Percentiles rank a stretch among this genome's conserved stretches.
phyloP scores from a whole-genome alignment of 2,329 filamentous ascomycete genomes.

The Hymenoscyphus scutula region DNA sequence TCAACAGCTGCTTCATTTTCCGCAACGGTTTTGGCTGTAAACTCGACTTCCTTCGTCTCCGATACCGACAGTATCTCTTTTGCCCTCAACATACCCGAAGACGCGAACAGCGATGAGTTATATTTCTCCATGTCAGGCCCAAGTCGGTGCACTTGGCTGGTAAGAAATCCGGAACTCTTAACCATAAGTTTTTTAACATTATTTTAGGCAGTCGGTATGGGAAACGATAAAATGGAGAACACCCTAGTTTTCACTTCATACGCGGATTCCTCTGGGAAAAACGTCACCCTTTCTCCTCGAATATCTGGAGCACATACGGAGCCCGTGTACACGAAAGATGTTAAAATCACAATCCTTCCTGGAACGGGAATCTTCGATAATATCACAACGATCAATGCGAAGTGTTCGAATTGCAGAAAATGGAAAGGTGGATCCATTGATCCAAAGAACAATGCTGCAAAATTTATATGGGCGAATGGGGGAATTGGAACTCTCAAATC shows the following conservation, averaged over 20 bases:
- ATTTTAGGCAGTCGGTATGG: conserved; percentile 49
- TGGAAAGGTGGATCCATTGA: conserved; percentile 52
- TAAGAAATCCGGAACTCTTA: conserved; percentile 15
- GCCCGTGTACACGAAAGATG: conserved; percentile 44
- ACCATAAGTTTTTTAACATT: neutral
- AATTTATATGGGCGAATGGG: conserved; percentile 57
- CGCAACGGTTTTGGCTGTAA: conserved; percentile 12
- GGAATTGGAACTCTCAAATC: conserved; percentile 45
- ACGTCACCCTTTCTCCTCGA: conserved; percentile 57
- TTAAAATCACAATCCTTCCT: conserved; percentile 45
- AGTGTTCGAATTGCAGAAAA: conserved; percentile 52
- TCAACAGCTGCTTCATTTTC: conserved; percentile 15
- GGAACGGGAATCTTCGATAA: conserved; percentile 47
- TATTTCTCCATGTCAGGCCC: conserved; percentile 55
- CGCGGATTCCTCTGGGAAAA: conserved; percentile 44
- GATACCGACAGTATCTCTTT: conserved; percentile 47
- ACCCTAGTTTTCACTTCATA: conserved; percentile 57
- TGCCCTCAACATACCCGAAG: conserved; percentile 48
- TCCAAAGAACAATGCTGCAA: conserved; percentile 45
- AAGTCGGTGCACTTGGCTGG: conserved; percentile 47
- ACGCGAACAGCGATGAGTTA: conserved; percentile 45
- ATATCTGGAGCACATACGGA: conserved; percentile 50
- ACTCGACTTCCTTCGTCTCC: conserved; percentile 45
- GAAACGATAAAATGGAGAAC: conserved; percentile 49
- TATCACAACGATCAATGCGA: conserved; percentile 47